Conservation (phyloP, 805 yeast species). For the Cyberlindnera suaveolens region DNA sequence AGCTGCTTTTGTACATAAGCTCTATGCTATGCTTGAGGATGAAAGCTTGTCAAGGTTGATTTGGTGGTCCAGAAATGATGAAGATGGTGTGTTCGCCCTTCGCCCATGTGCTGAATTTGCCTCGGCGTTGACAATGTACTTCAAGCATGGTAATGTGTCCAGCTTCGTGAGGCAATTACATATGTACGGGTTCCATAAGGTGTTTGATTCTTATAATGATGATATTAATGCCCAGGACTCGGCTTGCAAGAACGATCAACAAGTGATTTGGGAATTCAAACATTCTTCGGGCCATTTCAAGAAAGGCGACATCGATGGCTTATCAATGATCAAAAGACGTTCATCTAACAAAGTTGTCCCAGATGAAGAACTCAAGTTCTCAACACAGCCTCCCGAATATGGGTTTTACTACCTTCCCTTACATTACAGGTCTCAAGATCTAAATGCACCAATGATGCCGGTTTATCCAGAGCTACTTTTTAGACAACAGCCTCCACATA, state of each 20-base stretch:
- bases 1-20: constrained; percentile 56
- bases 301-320: constrained; percentile 62
- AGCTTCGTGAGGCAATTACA: constrained; percentile 90
- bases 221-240: constrained; percentile 1
- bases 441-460: not conserved
- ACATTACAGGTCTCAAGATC: constrained; percentile 1
- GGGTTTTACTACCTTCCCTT: not conserved
- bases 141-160: constrained; percentile 91
- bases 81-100: constrained; percentile 52
- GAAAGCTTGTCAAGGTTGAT: constrained; percentile 44
- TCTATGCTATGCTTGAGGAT: constrained; percentile 58
- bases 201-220: constrained; percentile 22
- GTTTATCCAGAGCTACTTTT: too few relatives aligned
- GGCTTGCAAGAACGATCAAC: constrained; percentile 13
- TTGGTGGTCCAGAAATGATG: constrained; percentile 52
- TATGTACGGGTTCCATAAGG: constrained; percentile 95
- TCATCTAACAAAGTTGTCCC: constrained; percentile 16
- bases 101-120: constrained; percentile 61
- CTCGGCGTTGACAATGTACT: constrained; percentile 58
- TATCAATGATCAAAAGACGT: constrained; percentile 65
- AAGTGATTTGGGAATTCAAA: constrained; percentile 66
- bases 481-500: too few relatives aligned
- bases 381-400: constrained; percentile 2
- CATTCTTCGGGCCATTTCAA: constrained; percentile 68
- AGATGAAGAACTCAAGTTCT: constrained; percentile 14